Conservation (phyloP, 2,329 filamentous ascomycete genomes). For the Nigrospora osmanthi region DNA sequence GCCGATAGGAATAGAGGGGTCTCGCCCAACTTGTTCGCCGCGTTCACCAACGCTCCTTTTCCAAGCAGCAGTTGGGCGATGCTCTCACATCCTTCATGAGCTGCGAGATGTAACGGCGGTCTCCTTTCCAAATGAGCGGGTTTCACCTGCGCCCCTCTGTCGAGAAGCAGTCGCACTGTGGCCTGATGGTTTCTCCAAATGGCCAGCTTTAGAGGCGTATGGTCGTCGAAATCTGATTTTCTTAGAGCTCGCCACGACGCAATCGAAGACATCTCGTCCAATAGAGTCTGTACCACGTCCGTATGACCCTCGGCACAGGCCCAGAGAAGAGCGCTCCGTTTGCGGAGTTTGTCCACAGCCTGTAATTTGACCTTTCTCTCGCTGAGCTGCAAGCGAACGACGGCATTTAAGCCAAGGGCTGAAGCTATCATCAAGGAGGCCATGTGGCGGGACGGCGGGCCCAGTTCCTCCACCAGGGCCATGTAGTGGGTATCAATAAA, state of each 20-base stretch:
- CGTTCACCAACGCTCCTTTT: not conserved
- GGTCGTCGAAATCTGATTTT: not conserved
- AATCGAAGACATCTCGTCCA: not conserved
- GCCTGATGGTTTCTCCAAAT: not conserved
- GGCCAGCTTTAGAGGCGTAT: not conserved
- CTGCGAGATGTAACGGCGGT: not conserved
- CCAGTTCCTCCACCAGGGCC: too few relatives aligned
- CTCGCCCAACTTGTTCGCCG: not conserved
- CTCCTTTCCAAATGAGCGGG: not conserved
- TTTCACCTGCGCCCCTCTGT: not conserved
- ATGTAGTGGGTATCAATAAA: too few relatives aligned
- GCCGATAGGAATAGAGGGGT: not conserved
- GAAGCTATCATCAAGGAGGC: slow-evolving; percentile 7
- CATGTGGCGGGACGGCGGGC: too few relatives aligned
- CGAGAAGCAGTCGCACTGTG: not conserved
- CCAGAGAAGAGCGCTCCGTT: slow-evolving; percentile 7
- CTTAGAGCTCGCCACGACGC: not conserved
- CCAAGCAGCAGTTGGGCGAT: not conserved
- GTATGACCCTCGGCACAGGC: slow-evolving; percentile 7
- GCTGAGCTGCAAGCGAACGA: slow-evolving; percentile 5
- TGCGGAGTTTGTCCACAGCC: not conserved
- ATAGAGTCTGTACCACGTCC: slow-evolving; percentile 2
- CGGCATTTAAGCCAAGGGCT: slow-evolving; percentile 6
- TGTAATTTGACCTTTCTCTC: not conserved
- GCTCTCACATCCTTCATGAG: not conserved